Percentiles rank a stretch among this genome's conserved stretches.
phyloP scores from a whole-genome alignment of 805 yeast species.

The Diddensiella santjacobensis region DNA sequence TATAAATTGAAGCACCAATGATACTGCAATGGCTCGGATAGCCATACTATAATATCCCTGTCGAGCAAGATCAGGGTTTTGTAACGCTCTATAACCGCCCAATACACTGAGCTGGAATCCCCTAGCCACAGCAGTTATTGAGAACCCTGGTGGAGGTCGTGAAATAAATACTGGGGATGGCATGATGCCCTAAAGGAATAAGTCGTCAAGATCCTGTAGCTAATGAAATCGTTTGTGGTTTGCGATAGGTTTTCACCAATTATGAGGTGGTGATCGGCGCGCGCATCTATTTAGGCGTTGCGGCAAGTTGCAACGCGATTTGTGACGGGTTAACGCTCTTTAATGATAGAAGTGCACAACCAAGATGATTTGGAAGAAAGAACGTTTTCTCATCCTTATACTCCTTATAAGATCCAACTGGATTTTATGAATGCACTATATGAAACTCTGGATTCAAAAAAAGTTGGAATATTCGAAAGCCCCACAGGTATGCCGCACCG shows the following conservation, averaged over 20 bases:
- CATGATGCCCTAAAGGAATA: no score
- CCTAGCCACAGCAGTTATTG: constrained; percentile 45
- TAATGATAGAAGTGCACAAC: not conserved
- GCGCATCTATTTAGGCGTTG: not conserved
- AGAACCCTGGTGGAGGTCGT: constrained; percentile 53
- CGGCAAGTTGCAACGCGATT: not conserved
- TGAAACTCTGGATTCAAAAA: constrained; percentile 50
- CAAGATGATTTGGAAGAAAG: not conserved
- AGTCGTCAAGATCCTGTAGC: no score
- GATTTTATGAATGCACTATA: constrained; percentile 76
- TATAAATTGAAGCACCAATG: constrained; percentile 38
- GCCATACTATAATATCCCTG: constrained; percentile 39
- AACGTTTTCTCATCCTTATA: constrained; percentile 68
- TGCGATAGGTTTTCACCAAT: not conserved
- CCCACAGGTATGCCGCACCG: constrained; percentile 94
- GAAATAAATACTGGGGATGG: constrained; percentile 59
- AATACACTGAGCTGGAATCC: constrained; percentile 52
- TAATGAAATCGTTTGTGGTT: no score
- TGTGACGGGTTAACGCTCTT: not conserved
- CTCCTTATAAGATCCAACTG: constrained; percentile 74
- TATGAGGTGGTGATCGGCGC: not conserved
- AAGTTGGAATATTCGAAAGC: constrained; percentile 80
- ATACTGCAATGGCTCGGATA: constrained; percentile 34
- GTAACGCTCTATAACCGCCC: constrained; percentile 46
- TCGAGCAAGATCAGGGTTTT: constrained; percentile 40